These are phyloP conservation scores for Gomphus sp. DNA, from an alignment of 1,284 basidiomycete species.

Conservation along the genomic window DNA sequence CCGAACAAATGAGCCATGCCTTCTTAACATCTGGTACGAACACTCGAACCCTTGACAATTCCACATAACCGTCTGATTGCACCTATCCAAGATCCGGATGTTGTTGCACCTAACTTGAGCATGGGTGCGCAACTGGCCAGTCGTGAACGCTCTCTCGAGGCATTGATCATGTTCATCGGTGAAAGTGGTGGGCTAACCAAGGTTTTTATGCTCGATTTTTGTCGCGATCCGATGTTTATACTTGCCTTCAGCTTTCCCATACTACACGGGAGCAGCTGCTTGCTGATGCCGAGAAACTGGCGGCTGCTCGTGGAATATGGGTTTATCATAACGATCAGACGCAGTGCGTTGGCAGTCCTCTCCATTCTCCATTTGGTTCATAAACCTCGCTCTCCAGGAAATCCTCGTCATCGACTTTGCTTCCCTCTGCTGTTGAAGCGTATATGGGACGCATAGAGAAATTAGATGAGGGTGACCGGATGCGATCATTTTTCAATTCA, in stretches of 20 bases:
- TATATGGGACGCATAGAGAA: slow-evolving; percentile 37
- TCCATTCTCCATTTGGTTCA: neutral
- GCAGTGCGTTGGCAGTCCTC: slow-evolving; percentile 33
- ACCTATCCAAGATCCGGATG: slow-evolving; percentile 47
- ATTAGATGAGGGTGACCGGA: slow-evolving; percentile 41
- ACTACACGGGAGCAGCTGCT: slow-evolving; percentile 66
- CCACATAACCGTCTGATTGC: slow-evolving; percentile 11
- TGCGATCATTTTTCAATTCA: slow-evolving; percentile 79
- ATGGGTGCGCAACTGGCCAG: slow-evolving; percentile 72
- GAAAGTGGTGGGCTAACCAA: slow-evolving; percentile 72
- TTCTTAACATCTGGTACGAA: slow-evolving; percentile 49
- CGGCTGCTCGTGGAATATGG: slow-evolving; percentile 82
- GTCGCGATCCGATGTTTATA: slow-evolving; percentile 1
- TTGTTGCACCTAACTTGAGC: slow-evolving; percentile 74
- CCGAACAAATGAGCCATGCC: slow-evolving; percentile 69
- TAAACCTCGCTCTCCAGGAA: neutral
- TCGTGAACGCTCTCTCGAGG: slow-evolving; percentile 67
- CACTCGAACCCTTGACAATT: slow-evolving; percentile 32
- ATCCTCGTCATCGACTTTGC: neutral
- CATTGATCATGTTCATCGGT: slow-evolving; percentile 83
- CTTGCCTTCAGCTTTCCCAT: slow-evolving; percentile 61
- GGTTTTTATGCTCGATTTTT: slow-evolving; percentile 28
- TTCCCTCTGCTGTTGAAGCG: slow-evolving; percentile 31
- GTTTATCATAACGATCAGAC: slow-evolving; percentile 64
- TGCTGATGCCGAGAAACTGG: slow-evolving; percentile 84